Evolutionary conservation across 169 alveolate species (phyloP).

Genomic region (Plasmodium inui): DNA sequence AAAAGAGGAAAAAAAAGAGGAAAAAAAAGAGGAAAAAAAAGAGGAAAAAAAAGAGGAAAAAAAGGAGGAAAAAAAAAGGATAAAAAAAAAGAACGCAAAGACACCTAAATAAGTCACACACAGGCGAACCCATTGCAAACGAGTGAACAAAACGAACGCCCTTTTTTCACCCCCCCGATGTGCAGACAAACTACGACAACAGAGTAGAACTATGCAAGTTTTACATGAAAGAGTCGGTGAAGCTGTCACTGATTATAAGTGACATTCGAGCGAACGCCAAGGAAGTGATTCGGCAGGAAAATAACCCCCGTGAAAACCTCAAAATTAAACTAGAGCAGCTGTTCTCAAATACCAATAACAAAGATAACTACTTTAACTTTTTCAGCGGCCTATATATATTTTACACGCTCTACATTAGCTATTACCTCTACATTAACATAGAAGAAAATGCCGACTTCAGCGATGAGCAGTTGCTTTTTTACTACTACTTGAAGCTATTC

Average conservation of each 20-base stretch:
- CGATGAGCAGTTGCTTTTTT: constrained; percentile 54
- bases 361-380: constrained; percentile 52
- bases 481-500: constrained; percentile 44
- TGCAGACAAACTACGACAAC: constrained; percentile 68
- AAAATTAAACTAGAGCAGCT: constrained; percentile 40
- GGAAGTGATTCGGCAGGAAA: constrained; percentile 4
- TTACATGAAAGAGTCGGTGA: constrained; percentile 47
- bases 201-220: constrained; percentile 45
- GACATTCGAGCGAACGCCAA: constrained; percentile 14
- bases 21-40: background rate
- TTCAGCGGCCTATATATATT: constrained; percentile 62
- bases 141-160: background rate
- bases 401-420: constrained; percentile 54
- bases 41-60: background rate
- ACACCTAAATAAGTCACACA: background rate
- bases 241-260: constrained; percentile 30
- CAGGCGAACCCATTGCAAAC: background rate
- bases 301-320: background rate
- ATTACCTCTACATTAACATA: constrained; percentile 48
- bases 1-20: background rate
- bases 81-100: background rate
- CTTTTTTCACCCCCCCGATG: background rate
- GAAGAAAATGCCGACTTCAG: constrained; percentile 50
- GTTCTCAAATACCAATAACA: constrained; percentile 38
- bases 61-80: background rate